These are phyloP conservation scores for Hypoxylon lienhwacheense DNA, from an alignment of 495 filamentous ascomycete genomes.

Conservation along the genomic window DNA sequence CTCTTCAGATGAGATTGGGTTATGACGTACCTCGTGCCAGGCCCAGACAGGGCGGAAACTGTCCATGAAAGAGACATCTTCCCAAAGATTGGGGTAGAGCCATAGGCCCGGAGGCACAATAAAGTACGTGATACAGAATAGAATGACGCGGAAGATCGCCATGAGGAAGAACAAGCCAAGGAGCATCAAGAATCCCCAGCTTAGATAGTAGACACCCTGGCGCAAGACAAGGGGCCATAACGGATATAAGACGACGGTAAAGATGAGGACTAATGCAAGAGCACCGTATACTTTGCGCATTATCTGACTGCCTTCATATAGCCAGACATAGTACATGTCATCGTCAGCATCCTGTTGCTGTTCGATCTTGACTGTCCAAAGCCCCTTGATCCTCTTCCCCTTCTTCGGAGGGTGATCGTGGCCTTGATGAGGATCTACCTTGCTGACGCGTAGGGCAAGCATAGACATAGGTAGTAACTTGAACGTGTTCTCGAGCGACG, in stretches of 20 bases:
- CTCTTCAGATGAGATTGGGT: constrained; percentile 3
- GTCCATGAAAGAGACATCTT: constrained; percentile 98
- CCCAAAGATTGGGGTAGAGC: constrained; percentile 97
- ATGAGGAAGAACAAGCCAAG: constrained; percentile 96
- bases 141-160: constrained; percentile 91
- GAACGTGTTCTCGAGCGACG: constrained; percentile 87
- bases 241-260: constrained; percentile 90
- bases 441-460: constrained; percentile 85
- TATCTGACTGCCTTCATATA: constrained; percentile 93
- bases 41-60: constrained; percentile 96
- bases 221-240: constrained; percentile 92
- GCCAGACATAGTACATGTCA: constrained; percentile 93
- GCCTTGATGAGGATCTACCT: constrained; percentile 73
- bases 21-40: constrained; percentile 86
- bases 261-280: constrained; percentile 77
- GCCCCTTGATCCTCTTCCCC: constrained; percentile 87
- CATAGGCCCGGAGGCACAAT: constrained; percentile 83
- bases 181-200: constrained; percentile 89
- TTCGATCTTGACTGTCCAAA: constrained; percentile 96
- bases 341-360: constrained; percentile 91
- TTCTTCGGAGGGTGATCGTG: constrained; percentile 71
- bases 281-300: constrained; percentile 89
- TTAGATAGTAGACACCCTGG: constrained; percentile 95
- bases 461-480: constrained; percentile 96
- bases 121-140: constrained; percentile 94